These are phyloP conservation scores for Quercus glauca DNA, from an alignment of 306 rosid species.

Conservation along the genomic window DNA sequence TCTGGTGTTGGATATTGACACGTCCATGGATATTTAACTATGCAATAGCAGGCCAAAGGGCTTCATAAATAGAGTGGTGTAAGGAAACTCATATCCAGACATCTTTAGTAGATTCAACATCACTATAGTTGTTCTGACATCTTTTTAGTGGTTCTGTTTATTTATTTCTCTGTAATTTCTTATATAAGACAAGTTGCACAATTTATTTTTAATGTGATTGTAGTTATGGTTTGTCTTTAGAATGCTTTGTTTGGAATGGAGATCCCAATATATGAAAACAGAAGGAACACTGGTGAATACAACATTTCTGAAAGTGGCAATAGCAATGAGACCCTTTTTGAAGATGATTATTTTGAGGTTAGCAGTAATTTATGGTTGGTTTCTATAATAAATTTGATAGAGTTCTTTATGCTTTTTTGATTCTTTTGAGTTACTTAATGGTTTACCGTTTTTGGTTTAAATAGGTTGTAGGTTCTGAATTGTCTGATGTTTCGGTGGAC, in stretches of 20 bases:
- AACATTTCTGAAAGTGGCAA: constrained; percentile 35
- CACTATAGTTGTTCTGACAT: background rate
- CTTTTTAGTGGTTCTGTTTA: background rate
- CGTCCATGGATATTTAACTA: background rate
- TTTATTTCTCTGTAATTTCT: constrained; percentile 3
- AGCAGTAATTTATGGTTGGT: constrained; percentile 22
- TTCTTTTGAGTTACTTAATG: constrained; percentile 7
- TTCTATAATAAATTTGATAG: background rate
- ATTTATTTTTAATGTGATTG: constrained; percentile 23
- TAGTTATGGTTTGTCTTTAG: constrained; percentile 37
- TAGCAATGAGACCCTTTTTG: constrained; percentile 46
- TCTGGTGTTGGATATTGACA: background rate
- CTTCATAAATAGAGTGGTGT: background rate
- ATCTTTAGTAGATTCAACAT: background rate
- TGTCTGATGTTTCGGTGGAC: constrained; percentile 41
- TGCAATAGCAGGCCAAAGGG: background rate
- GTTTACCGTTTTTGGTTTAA: constrained; percentile 24
- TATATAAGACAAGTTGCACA: background rate
- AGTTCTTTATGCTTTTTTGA: background rate
- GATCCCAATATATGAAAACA: constrained; percentile 58
- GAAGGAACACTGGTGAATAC: constrained; percentile 42
- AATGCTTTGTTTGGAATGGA: constrained; percentile 88
- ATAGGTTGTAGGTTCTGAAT: constrained; percentile 58
- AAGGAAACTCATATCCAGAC: background rate
- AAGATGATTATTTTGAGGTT: constrained; percentile 72